Base-by-base conservation (phyloP, 1,284 basidiomycete genomes). In the Kalmanozyma brasiliensis region DNA sequence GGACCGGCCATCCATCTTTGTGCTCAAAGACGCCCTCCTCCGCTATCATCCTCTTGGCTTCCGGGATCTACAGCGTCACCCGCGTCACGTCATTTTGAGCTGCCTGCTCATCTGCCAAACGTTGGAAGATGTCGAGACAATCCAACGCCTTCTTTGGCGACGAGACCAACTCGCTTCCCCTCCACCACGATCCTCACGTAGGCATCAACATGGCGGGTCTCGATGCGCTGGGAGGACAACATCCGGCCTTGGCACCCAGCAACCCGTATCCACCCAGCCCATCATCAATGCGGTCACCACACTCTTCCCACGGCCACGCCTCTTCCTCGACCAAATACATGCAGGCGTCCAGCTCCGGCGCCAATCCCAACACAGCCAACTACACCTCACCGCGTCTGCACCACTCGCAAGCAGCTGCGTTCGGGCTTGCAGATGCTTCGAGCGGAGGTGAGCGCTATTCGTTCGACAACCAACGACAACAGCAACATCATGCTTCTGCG, bases 201-300 rank as follows among this genome's bases (percentile, higher is more conserved):
- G 68, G 68, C 47, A 71, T 71, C 68, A 71, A 71, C 55, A 71
- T 71, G 68, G 32, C 62, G 4, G 57, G 57, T 19, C 49, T 65
- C 30, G 62, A 71, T 33, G n/a, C 49, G 23, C 20, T 62, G 1
- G 37, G 37, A 23, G 48, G 23, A 11, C 63, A 66, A 22, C 63
- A 60, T 52, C 44, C 60, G 3, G 37, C 33, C 17, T 32, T 52
- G 35, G 36, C 49, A 6, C n/a, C 45, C 0, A n/a, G 14, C 9
- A 52, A 34, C 24, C 55, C 55, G 2, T 63, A 63, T 41, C 66
- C 66, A 13, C 60, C 60, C 8, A 69, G 66, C 23, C 66, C 65
- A 3, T 59, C 53, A 2, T 69, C 66, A 13, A 49, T 69, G 46
- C 66, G 60, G 7, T 59, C 66, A 13, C 59, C 65, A 1, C 55